phyloP scores from a whole-genome alignment of 495 filamentous ascomycete species.

The Acidiella bohemica region DNA sequence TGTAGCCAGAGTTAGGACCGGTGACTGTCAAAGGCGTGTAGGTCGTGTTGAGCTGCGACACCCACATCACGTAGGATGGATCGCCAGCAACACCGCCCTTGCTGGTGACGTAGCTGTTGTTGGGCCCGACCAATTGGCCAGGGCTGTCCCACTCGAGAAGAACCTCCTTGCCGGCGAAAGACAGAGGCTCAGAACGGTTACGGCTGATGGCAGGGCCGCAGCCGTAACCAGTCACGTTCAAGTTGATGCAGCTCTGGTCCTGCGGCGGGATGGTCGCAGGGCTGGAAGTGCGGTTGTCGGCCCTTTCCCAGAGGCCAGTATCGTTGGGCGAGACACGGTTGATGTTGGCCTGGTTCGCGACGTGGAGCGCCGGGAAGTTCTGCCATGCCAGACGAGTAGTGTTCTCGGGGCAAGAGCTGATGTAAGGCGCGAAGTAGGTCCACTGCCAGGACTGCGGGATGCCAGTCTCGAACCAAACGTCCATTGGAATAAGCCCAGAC shows the following conservation, averaged over 20 bases:
- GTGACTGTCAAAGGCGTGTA: slow-evolving; percentile 54
- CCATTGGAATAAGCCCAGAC: slow-evolving; percentile 70
- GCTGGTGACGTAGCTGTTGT: slow-evolving; percentile 64
- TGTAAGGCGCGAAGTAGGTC: slow-evolving; percentile 74
- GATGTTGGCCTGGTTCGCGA: slow-evolving; percentile 68
- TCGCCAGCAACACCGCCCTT: slow-evolving; percentile 35
- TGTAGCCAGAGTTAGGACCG: slow-evolving; percentile 43
- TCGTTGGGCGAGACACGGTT: slow-evolving; percentile 41
- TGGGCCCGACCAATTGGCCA: slow-evolving; percentile 58
- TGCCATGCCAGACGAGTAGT: slow-evolving; percentile 73
- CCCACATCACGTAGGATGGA: slow-evolving; percentile 62
- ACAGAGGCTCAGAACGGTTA: slow-evolving; percentile 54
- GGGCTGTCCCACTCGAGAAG: slow-evolving; percentile 60
- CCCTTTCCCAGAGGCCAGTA: slow-evolving; percentile 42
- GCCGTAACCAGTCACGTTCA: slow-evolving; percentile 37
- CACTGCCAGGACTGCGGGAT: slow-evolving; percentile 80
- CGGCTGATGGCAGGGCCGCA: slow-evolving; percentile 52
- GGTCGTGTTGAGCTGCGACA: slow-evolving; percentile 72
- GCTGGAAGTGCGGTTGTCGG: slow-evolving; percentile 36
- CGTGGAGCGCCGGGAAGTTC: slow-evolving; percentile 65
- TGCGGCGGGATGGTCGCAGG: slow-evolving; percentile 31
- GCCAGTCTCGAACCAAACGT: slow-evolving; percentile 70
- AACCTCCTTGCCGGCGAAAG: slow-evolving; percentile 62
- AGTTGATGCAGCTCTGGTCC: slow-evolving; percentile 38
- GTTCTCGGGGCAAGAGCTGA: slow-evolving; percentile 60